phyloP scores from a whole-genome alignment of 73 alveolate genomes.

The Stentor coeruleus region DNA sequence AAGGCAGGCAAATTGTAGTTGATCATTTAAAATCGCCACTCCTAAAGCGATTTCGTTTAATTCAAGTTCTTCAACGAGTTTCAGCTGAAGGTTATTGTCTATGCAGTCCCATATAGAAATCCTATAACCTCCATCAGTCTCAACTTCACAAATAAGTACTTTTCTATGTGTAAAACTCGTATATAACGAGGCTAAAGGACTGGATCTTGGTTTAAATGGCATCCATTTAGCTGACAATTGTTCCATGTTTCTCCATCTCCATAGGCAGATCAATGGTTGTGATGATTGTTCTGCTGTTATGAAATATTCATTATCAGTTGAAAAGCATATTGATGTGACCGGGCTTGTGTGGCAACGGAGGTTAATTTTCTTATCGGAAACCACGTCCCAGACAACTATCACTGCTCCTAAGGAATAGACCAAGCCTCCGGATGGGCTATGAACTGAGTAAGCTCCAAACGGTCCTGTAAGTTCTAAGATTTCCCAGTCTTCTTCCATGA shows the following conservation, averaged over 20 bases:
- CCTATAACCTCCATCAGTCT: constrained; percentile 16
- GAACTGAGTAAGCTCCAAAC: not conserved
- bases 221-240: constrained; percentile 19
- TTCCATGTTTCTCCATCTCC: constrained; percentile 19
- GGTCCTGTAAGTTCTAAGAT: constrained; percentile 6
- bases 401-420: constrained; percentile 19
- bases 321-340: not conserved
- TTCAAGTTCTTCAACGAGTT: not conserved
- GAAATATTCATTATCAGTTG: constrained; percentile 20
- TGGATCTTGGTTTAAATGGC: constrained; percentile 17
- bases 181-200: not conserved
- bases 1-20: not conserved
- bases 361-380: not conserved
- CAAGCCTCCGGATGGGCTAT: constrained; percentile 1
- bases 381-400: constrained; percentile 14
- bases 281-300: not conserved
- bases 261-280: constrained; percentile 4
- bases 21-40: not conserved
- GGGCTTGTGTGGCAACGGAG: constrained; percentile 18
- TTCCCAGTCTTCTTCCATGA: constrained; percentile 30
- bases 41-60: not conserved
- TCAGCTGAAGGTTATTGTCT: not conserved
- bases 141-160: not conserved
- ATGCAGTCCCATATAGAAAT: not conserved
- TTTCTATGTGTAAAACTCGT: not conserved